Evolutionary conservation across 345 rosid genomes (phyloP).

Genomic region (Eucalyptus caleyi): DNA sequence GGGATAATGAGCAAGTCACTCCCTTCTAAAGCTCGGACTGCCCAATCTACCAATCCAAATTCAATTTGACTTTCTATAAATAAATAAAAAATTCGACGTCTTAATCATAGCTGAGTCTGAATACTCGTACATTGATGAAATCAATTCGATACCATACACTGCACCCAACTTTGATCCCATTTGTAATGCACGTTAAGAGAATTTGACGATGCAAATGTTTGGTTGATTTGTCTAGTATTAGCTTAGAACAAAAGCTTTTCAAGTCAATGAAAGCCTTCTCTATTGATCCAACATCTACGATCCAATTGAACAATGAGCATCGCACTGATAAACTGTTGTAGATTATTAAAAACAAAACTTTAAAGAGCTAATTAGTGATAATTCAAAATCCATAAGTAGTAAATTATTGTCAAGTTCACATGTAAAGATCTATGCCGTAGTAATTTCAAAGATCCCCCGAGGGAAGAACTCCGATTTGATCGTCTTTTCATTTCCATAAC

Average conservation of each 20-base stretch:
- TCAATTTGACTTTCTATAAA: not conserved
- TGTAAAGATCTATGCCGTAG: not conserved
- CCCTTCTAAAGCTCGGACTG: rapidly evolving
- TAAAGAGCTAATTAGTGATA: not conserved
- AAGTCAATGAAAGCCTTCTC: not conserved
- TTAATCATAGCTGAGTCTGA: not conserved
- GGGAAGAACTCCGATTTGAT: not conserved
- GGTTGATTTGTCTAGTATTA: not conserved
- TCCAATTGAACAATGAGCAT: not conserved
- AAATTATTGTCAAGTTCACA: not conserved
- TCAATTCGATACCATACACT: not conserved
- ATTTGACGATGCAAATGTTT: rapidly evolving
- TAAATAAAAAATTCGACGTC: not conserved
- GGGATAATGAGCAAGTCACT: not conserved
- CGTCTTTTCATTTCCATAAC: not conserved
- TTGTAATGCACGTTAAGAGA: not conserved
- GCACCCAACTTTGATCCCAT: not conserved
- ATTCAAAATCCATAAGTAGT: not conserved
- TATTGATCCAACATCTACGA: not conserved
- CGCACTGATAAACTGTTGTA: not conserved
- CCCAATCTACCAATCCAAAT: not conserved
- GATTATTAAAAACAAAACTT: not conserved
- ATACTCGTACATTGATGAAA: not conserved
- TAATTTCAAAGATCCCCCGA: not conserved
- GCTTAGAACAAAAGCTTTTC: not conserved